Evolutionary conservation across 371 early-diverging fungal species (phyloP), one percentile per base, ranked within the genome.

Genomic region (Mortierella sp.): DNA sequence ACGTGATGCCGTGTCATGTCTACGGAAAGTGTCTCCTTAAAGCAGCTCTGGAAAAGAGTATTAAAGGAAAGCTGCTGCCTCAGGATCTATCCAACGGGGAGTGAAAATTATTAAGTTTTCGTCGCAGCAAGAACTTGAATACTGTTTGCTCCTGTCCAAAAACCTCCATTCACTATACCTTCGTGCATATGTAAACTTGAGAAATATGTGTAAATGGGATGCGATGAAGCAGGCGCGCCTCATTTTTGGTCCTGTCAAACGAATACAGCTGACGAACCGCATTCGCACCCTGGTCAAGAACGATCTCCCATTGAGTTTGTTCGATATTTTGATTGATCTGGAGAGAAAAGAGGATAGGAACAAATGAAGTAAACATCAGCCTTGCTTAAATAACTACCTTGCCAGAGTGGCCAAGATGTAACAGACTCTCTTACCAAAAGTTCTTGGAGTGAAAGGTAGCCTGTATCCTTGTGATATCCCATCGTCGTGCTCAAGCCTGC

Each of bases 21-120:
- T 14, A 41, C 50, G 0, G 50, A 21, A 9, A 37, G 58, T 3
- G 76, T 56, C 23, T 66, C 61, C 54, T 83, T 80, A 50, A 87
- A 86, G 21, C 86, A 81, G 50, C 84, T 84, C 53, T 79, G 80
- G 55, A 86, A 86, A 0, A 87, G 58, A 4, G 80, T 73, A 50
- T 87, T 87, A 67, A 85, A 87, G 70, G 82, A 79, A 52, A 84
- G 64, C 62, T 87, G 88, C 51, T 85, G 85, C n/a, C 88, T 83
- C 14, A 65, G 50, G 14, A 34, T 34, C 37, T 34, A 30, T 43
- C 37, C 11, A 64, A 28, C 30, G 17, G 7, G 32, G 7, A 46
- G 2, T 0, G 14, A 19, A 17, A 27, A 32, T 9, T 28, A 8
- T 26, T n/a, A n/a, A n/a, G n/a, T n/a, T n/a, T n/a, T n/a, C n/a